Evolutionary conservation across 148 eudicot genomes (phyloP).

Genomic region (Tetragonia tetragonoides): DNA sequence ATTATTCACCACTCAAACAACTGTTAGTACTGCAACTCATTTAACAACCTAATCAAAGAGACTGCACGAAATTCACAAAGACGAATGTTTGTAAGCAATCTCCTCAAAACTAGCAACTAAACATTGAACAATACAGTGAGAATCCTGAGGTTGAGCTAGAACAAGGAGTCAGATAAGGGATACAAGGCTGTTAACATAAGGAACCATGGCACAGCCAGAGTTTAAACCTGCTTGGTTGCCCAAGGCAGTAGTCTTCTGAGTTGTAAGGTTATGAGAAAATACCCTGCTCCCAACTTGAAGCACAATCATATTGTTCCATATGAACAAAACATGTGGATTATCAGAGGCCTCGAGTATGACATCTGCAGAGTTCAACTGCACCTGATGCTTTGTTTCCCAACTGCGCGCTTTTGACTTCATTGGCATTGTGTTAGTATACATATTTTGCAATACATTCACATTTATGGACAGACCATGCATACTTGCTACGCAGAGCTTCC

Average conservation of each 20-base stretch:
- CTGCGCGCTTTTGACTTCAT: background rate
- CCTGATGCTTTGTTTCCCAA: background rate
- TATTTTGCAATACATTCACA: background rate
- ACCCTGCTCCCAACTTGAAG: background rate
- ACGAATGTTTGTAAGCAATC: background rate
- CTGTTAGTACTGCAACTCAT: background rate
- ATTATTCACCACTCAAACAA: background rate
- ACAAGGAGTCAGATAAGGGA: slow-evolving; percentile 13
- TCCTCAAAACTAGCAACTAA: background rate
- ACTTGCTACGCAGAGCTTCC: slow-evolving; percentile 15
- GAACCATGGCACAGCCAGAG: slow-evolving; percentile 10
- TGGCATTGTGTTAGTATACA: slow-evolving; percentile 23
- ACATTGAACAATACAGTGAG: background rate
- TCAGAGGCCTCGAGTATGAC: too few relatives aligned
- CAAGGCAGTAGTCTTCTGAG: slow-evolving; percentile 13
- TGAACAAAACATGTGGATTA: slow-evolving; percentile 1
- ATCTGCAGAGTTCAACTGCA: background rate
- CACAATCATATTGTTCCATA: slow-evolving; percentile 16
- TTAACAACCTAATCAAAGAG: background rate
- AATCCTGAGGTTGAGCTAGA: background rate
- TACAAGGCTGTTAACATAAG: slow-evolving; percentile 34
- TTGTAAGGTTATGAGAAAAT: slow-evolving; percentile 14
- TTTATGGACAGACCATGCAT: background rate
- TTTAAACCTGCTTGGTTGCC: background rate
- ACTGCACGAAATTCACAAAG: background rate